Evolutionary conservation across 306 rosid species (phyloP).

Genomic region (Lathyrus tuberosus): DNA sequence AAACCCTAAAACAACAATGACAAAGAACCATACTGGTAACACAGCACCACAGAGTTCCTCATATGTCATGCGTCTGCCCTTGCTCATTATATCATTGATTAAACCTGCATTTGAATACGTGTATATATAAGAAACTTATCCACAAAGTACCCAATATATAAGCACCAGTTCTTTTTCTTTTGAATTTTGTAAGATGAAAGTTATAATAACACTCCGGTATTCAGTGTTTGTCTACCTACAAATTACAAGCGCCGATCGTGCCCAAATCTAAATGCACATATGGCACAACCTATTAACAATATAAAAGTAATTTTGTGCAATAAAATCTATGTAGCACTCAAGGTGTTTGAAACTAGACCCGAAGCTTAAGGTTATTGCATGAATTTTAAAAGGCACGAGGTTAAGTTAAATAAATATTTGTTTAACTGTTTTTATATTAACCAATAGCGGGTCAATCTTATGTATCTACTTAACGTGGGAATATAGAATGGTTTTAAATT

Average conservation of each 20-base stretch:
- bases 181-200: background rate
- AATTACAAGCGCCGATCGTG: conserved; percentile 18
- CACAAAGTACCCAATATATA: conserved; percentile 30
- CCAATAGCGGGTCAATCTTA: conserved; percentile 6
- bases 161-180: conserved; percentile 2
- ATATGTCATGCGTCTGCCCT: conserved; percentile 88
- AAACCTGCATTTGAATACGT: conserved; percentile 60
- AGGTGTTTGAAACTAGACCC: conserved; percentile 17
- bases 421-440: conserved; percentile 12
- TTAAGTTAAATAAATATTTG: background rate
- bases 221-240: conserved; percentile 27
- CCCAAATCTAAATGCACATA: conserved; percentile 29
- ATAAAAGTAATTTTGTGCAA: background rate
- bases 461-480: conserved; percentile 19
- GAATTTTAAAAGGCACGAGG: conserved; percentile 7
- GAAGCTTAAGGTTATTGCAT: conserved; percentile 10
- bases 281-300: conserved; percentile 19
- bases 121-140: conserved; percentile 39
- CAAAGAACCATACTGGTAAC: conserved; percentile 69
- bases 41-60: conserved; percentile 95
- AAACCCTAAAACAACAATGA: conserved; percentile 30
- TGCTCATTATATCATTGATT: conserved; percentile 94
- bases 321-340: conserved; percentile 16
- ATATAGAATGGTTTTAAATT: conserved; percentile 2
- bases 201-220: background rate